Base-by-base conservation (phyloP, 163 green algal species). In the Botryococcus braunii region DNA sequence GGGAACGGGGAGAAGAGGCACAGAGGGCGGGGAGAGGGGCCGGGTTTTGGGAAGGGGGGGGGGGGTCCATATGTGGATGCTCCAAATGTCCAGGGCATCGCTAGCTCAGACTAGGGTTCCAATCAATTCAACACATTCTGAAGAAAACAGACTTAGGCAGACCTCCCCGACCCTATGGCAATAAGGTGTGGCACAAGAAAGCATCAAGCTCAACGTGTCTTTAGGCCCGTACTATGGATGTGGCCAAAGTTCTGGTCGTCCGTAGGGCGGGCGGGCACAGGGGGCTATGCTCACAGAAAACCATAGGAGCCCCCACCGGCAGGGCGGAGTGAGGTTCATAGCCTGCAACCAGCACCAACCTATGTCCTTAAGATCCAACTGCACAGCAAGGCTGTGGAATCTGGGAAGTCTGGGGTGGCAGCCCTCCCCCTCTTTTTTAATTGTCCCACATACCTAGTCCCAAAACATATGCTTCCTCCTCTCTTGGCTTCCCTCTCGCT, bases 291-390 rank as follows among this genome's bases (percentile, higher is more conserved):
- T 73, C 58, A 13, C 39, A 63, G 58, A 73, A 68, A 0, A 66
- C 58, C 38, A 67, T 56, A 5, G 59, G 61, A 32, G 66, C 31
- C 23, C 36, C 62, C 21, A 65, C 38, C 17, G 69, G 69, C 62
- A 75, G 39, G 23, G 41, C 55, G 5, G 52, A 68, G 52, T 75
- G 69, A 23, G 69, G 69, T 46, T 75, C 69, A 52, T 66, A 70
- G 5, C 63, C 63, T 66, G 59, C 59, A 3, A 36, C 3, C 8
- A 25, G 34, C 17, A 60, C 17, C 50, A 3, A 31, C 35, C n/a
- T 5, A 59, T 9, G 8, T 59, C 11, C 34, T 29, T 59, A 27
- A 62, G 52, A n/a, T 56, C 2, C n/a, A n/a, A 56, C 25, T n/a
- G 17, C 23, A 17, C 52, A 62, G 2, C 3, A 27, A 1, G 1